These are phyloP conservation scores for Phialocephala sp. DNA, from an alignment of 2,329 filamentous ascomycete genomes.

Conservation along the genomic window DNA sequence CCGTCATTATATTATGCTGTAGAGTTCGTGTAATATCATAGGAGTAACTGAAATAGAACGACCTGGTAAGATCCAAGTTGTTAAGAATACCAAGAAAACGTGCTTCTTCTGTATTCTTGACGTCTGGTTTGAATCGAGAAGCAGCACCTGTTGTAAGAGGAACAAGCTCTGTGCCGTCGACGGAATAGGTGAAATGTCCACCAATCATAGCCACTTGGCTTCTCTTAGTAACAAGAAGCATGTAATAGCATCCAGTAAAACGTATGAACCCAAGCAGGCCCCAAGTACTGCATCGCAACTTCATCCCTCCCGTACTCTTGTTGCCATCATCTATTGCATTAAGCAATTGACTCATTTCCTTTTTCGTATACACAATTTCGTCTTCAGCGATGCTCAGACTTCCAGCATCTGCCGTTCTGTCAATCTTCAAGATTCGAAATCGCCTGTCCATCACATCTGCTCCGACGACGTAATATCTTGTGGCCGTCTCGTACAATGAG, in stretches of 20 bases:
- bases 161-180: slow-evolving; percentile 91
- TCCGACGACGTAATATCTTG: slow-evolving; percentile 91
- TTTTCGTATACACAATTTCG: slow-evolving; percentile 90
- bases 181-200: slow-evolving; percentile 93
- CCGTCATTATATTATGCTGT: slow-evolving; percentile 87
- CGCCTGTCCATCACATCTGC: slow-evolving; percentile 87
- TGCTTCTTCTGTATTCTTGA: slow-evolving; percentile 82
- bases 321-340: slow-evolving; percentile 96
- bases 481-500: slow-evolving; percentile 94
- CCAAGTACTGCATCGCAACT: slow-evolving; percentile 89
- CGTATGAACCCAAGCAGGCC: slow-evolving; percentile 93
- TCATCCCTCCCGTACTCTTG: slow-evolving; percentile 86
- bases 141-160: slow-evolving; percentile 76
- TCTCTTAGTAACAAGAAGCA: slow-evolving; percentile 95
- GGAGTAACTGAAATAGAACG: slow-evolving; percentile 98
- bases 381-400: slow-evolving; percentile 89
- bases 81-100: slow-evolving; percentile 88
- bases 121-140: slow-evolving; percentile 75
- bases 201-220: slow-evolving; percentile 96
- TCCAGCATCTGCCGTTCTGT: slow-evolving; percentile 79
- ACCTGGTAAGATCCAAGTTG: slow-evolving; percentile 86
- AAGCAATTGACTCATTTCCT: slow-evolving; percentile 91
- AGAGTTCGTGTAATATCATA: slow-evolving; percentile 94
- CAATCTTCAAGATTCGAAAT: slow-evolving; percentile 93
- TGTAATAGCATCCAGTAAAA: slow-evolving; percentile 96